A percentile compares a stretch with the other conserved stretches of the same genome.
Evolutionary conservation across 75 land plant genomes (phyloP).

Genomic region (Selaginella moellendorffii): DNA sequence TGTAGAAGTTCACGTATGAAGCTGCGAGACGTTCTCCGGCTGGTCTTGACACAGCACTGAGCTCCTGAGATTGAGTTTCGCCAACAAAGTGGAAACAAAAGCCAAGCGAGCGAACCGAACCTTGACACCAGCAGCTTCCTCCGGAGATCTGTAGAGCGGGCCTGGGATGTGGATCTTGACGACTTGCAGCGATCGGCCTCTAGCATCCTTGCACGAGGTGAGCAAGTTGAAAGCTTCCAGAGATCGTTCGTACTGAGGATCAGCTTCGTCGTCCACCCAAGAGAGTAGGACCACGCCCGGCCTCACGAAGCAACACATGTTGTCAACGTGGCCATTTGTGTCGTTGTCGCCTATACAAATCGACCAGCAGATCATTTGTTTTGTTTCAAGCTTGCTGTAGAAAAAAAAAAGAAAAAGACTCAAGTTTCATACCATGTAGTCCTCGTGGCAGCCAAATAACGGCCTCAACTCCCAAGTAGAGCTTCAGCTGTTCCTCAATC

Average conservation of each 20-base stretch:
- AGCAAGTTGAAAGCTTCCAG: conserved; percentile 56
- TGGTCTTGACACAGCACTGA: conserved; percentile 39
- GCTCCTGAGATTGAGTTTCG: background rate
- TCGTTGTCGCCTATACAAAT: conserved; percentile 87
- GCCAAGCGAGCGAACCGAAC: conserved; percentile 12
- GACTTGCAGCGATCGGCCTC: conserved; percentile 50
- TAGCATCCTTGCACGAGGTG: conserved; percentile 60
- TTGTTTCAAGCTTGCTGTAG: too few species aligned
- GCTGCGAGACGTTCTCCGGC: conserved; percentile 75
- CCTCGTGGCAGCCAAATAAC: conserved; percentile 91
- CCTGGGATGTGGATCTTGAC: conserved; percentile 63
- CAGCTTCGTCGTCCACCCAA: conserved; percentile 70
- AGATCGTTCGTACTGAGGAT: conserved; percentile 72
- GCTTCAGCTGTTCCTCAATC: conserved; percentile 62
- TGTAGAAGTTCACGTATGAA: conserved; percentile 83
- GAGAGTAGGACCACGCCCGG: conserved; percentile 75
- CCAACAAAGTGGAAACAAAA: background rate
- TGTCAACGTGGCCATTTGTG: conserved; percentile 92
- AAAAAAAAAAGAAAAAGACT: background rate
- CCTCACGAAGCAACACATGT: conserved; percentile 83
- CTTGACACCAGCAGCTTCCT: conserved; percentile 56
- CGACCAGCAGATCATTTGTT: too few species aligned
- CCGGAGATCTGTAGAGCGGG: conserved; percentile 63
- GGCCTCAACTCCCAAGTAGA: conserved; percentile 66
- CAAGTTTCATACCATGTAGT: conserved; percentile 37